Base-by-base conservation (phyloP, 352 stramenopile genomes). In the Globisporangium spiculum region DNA sequence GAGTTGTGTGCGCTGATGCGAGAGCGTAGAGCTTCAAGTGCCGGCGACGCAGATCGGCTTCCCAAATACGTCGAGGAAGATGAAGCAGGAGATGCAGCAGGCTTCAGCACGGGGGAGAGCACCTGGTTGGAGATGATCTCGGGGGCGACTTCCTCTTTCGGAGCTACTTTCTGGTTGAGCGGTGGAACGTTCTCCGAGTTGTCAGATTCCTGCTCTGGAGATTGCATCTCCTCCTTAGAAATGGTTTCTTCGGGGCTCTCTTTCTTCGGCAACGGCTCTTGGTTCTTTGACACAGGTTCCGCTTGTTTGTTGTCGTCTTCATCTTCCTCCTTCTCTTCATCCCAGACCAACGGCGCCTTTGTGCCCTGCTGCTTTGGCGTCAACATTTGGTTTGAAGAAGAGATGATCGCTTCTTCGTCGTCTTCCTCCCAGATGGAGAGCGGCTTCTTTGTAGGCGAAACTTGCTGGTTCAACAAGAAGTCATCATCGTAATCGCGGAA, bases 341-440 rank as follows among this genome's bases (percentile, higher is more conserved):
- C 57, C 46, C 58, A 60, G 26, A 69, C 53, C 14, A 54, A 18
- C 18, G 41, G 36, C 12, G 38, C 41, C 41, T 54, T 65, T n/a
- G 38, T 27, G 18, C 26, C 54, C 32, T 60, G 61, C 22, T 60
- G 61, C 27, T 60, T 55, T 24, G 41, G 61, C 14, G 18, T 57
- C 30, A 22, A 50, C 50, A 36, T 54, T n/a, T 48, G 41, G 22
- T 32, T 67, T 20, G 32, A 44, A 24, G 54, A 38, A 10, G 55
- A 46, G 24, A 64, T 69, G 12, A 64, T 64, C 64, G 50, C 55
- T 5, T 69, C 64, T 48, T 64, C 55, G 41, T 69, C 64, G 4
- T 57, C 56, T 41, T 69, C 54, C 2, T 63, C 38, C 64, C 64
- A 69, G 12, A 69, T 69, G 27, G 64, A 69, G 3, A 69, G 44